Evolutionary conservation across 495 filamentous ascomycete species (phyloP).

Genomic region (Pseudomonodictys pantanalensis): DNA sequence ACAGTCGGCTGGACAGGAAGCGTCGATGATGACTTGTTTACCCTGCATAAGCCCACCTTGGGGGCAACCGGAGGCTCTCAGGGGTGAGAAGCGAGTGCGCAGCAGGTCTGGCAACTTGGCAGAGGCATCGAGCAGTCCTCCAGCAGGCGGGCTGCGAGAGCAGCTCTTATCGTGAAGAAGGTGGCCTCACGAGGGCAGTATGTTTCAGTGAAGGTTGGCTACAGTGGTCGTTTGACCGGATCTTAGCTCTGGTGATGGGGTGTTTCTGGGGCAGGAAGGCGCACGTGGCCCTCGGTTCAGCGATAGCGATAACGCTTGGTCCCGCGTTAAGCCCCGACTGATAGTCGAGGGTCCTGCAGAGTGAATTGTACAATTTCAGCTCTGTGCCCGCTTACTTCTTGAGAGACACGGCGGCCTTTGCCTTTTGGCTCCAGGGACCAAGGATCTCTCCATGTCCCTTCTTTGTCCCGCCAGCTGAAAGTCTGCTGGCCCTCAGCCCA

Average conservation of each 20-base stretch:
- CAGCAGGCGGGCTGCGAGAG: too few relatives aligned
- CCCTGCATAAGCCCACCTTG: constrained; percentile 21
- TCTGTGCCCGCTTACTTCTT: not conserved
- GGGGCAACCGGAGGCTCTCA: constrained; percentile 13
- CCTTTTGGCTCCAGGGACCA: not conserved
- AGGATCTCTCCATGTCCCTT: not conserved
- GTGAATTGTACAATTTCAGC: constrained; percentile 3
- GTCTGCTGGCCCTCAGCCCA: not conserved
- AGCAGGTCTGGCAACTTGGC: too few relatives aligned
- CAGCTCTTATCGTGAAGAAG: not conserved
- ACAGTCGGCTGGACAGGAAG: not conserved
- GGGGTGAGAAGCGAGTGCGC: not conserved
- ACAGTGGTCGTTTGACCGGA: constrained; percentile 15
- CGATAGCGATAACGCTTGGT: constrained; percentile 12
- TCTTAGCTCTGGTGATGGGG: not conserved
- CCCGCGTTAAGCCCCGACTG: not conserved
- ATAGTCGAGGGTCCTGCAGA: constrained; percentile 4
- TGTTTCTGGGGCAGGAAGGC: constrained; percentile 3
- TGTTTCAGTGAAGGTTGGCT: constrained; percentile 19
- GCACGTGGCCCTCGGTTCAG: constrained; percentile 17
- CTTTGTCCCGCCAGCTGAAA: not conserved
- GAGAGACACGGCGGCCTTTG: not conserved
- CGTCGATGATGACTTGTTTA: constrained; percentile 11
- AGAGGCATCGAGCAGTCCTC: too few relatives aligned
- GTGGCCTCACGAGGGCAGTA: not conserved